A percentile compares a stretch with the other conserved stretches of the same genome.
Evolutionary conservation across 768 basidiomycete genomes (phyloP).

Genomic region (Boletus reticuloceps): DNA sequence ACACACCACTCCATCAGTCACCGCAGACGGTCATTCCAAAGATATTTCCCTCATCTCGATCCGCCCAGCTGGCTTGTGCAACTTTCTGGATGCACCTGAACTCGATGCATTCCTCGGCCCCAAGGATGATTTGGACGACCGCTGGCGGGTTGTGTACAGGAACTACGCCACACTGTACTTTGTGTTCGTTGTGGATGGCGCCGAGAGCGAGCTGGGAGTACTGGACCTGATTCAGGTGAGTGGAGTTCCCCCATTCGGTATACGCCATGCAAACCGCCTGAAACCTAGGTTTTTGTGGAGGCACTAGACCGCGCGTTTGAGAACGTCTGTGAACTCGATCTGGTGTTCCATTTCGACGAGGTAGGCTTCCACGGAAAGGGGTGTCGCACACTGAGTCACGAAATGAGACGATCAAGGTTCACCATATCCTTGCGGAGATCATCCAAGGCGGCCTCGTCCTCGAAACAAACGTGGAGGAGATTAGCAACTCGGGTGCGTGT

Average conservation of each 20-base stretch:
- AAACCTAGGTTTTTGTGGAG: conserved; percentile 84
- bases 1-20: conserved; percentile 64
- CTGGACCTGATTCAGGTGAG: conserved; percentile 94
- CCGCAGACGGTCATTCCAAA: conserved; percentile 73
- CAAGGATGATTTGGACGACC: conserved; percentile 50
- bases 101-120: conserved; percentile 69
- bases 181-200: conserved; percentile 93
- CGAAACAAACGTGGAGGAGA: conserved; percentile 91
- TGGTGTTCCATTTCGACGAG: conserved; percentile 99
- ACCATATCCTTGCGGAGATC: conserved; percentile 93
- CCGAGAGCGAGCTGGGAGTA: conserved; percentile 95
- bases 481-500: conserved; percentile 62
- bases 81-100: conserved; percentile 93
- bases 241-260: neutral
- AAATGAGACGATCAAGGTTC: conserved; percentile 47
- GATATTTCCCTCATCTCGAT: conserved; percentile 88
- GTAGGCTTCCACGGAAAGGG: conserved; percentile 38
- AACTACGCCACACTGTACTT: conserved; percentile 97
- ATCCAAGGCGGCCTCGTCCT: conserved; percentile 96
- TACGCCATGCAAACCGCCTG: neutral
- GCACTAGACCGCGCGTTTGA: conserved; percentile 93
- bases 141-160: conserved; percentile 87
- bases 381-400: conserved; percentile 1
- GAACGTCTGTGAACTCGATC: conserved; percentile 97
- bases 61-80: conserved; percentile 83